Base-by-base conservation (phyloP, 2,329 filamentous ascomycete species). In the Macrophomina phaseolina region DNA sequence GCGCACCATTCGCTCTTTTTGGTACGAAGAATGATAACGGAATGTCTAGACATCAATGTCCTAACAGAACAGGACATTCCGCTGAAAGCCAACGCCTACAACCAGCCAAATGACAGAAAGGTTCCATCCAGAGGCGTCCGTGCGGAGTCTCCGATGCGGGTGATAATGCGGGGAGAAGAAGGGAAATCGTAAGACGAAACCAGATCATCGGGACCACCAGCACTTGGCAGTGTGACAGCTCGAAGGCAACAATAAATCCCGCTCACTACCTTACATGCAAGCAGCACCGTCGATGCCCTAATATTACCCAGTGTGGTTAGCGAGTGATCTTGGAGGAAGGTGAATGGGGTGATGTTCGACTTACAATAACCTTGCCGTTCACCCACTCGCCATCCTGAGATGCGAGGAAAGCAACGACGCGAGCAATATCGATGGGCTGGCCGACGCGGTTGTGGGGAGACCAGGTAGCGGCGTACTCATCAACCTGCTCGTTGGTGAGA, bases 401-500 rank as follows among this genome's bases (percentile, higher is more conserved):
- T 72, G 87, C 75, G 77, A 89, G 71, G 83, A 86, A 81, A 80
- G 85, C 87, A 66, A 89, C 87, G 18, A 89, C 87, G 68, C 87
- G 85, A 69, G 88, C 89, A 75, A 91, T 87, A 75, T 90, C 89
- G 74, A 89, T 86, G 67, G 88, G 88, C 70, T 90, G 86, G 70
- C 88, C 88, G 67, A 90, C 88, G 74, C 88, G 86, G 80, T 85
- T 83, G 71, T 88, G 81, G 45, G 88, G 88, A 18, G 86, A 89
- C 87, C 87, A 89, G 68, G 84, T 87, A 68, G 84, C 82, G 52
- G 87, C 88, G 74, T 85, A 89, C 84, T 87, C 85, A 69, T 88
- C 86, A 66, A 88, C 85, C 74, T 86, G 81, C 68, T 88, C 85
- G 72, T 87, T 81, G 72, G 73, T 81, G 71, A 88, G 79, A 71